Base-by-base conservation (phyloP, 345 rosid species). In the Eucalyptus leucophloia region DNA sequence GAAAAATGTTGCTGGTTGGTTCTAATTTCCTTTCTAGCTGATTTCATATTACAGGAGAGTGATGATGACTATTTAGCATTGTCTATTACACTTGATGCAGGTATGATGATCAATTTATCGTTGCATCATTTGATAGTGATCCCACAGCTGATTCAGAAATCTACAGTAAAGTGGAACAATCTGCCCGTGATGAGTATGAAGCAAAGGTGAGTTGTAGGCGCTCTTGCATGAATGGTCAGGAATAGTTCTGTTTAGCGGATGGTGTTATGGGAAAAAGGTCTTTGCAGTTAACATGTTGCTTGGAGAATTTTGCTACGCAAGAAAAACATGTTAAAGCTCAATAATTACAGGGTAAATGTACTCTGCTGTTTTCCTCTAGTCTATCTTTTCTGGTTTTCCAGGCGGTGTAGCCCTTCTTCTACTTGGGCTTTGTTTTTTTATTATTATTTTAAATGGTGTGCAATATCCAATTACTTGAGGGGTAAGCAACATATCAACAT, bases 91-190 rank as follows among this genome's bases (percentile, higher is more conserved):
- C 47, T 87, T 93, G 88, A 86, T 51, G 86, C 95, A 98, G 99
- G 96, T 92, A 93, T 32, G 89, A 95, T 30, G 99, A 97, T 91
- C 97, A 96, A 91, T 97, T 95, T 90, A 97, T 95, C 49, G 88
- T 94, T 21, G 98, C 94, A 28, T 82, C 95, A 87, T 96, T 98
- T 92, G 99, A 97, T 92, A 90, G 92, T 94, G 96, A 97, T 92
- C 99, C 99, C 58, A 98, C 99, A 32, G 96, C 95, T 87, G 99
- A 96, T 92, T 95, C 99, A 87, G 98, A 96, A 92, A 72, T 60
- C 89, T 98, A 94, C 90, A 92, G 94, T 91, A 97, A 97, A 94
- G 87, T 98, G 90, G 92, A 95, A 91, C 91, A 89, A 90, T 93
- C 96, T 91, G 88, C 92, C 89, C 98, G 98, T 91, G 99, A 97